phyloP scores from a whole-genome alignment of 345 rosid genomes.

The Bruguiera gymnorhiza region DNA sequence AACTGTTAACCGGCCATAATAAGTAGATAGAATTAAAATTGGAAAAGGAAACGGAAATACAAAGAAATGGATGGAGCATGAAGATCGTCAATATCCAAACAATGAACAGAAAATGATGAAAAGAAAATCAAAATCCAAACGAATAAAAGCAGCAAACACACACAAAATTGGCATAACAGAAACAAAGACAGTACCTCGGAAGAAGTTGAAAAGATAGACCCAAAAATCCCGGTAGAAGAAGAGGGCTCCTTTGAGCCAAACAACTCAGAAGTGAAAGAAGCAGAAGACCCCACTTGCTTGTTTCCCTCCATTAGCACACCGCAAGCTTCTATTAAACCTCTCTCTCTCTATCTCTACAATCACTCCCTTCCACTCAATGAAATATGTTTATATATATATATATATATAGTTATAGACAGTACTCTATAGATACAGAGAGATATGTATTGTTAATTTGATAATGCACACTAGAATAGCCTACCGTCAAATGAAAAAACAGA shows the following conservation, averaged over 20 bases:
- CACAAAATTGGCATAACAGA: too few species aligned
- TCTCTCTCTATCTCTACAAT: slow-evolving; percentile 2
- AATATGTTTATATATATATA: neutral
- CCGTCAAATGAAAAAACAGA: slow-evolving; percentile 16
- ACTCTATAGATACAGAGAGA: neutral
- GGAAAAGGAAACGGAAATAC: neutral
- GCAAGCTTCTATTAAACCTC: neutral
- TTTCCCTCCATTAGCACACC: slow-evolving; percentile 49
- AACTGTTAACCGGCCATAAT: too few species aligned
- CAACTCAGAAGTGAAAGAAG: slow-evolving; percentile 56
- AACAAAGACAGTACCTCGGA: slow-evolving; percentile 36
- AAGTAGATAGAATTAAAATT: too few species aligned
- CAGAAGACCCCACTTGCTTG: slow-evolving; percentile 41
- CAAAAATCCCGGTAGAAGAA: slow-evolving; percentile 49
- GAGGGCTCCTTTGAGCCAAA: slow-evolving; percentile 64
- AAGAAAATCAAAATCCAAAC: neutral
- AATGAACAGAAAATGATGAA: neutral
- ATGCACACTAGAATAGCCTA: neutral
- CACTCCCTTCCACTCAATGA: neutral
- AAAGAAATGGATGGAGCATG: neutral
- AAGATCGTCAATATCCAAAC: neutral
- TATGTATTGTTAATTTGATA: too few species aligned
- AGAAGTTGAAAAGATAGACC: slow-evolving; percentile 59
- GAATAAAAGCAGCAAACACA: neutral
- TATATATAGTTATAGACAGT: too few species aligned